phyloP scores from a whole-genome alignment of 495 filamentous ascomycete species.

The Talaromyces adpressus region DNA sequence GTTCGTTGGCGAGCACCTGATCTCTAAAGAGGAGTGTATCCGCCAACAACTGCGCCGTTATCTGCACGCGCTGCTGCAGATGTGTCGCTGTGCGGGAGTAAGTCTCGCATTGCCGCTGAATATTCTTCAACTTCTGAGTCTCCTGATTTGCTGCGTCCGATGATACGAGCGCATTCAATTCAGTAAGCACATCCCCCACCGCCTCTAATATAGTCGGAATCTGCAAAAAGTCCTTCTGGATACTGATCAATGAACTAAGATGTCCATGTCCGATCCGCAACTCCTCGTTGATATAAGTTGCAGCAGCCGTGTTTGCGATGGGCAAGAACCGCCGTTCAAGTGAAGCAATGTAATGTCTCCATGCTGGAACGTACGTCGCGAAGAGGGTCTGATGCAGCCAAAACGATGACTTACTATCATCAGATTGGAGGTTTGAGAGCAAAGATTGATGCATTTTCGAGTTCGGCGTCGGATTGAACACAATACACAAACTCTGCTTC shows the following conservation, averaged over 20 bases:
- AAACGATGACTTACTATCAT: conserved; percentile 10
- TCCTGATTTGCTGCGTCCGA: not conserved
- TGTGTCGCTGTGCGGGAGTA: conserved; percentile 22
- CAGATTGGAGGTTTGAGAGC: not conserved
- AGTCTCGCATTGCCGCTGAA: conserved; percentile 8
- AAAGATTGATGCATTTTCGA: not conserved
- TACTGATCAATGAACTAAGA: conserved; percentile 1
- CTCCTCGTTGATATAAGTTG: conserved; percentile 24
- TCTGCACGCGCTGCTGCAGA: conserved; percentile 24
- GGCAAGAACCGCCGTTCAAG: conserved; percentile 27
- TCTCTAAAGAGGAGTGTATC: conserved; percentile 32
- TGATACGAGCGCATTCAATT: conserved; percentile 12
- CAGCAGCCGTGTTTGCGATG: conserved; percentile 16
- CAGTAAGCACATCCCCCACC: conserved; percentile 17
- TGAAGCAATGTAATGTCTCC: conserved; percentile 29
- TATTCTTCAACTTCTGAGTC: conserved; percentile 2
- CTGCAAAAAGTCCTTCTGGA: conserved; percentile 5
- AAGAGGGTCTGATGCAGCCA: conserved; percentile 30
- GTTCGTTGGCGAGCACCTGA: conserved; percentile 24
- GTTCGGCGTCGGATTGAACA: conserved; percentile 2
- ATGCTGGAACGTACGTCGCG: conserved; percentile 27
- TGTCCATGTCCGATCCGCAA: conserved; percentile 24
- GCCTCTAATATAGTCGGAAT: conserved; percentile 16
- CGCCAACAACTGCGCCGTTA: conserved; percentile 24
- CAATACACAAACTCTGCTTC: not conserved